Evolutionary conservation across 108 stramenopile species (phyloP).

Genomic region (Skeletonema tropicum): DNA sequence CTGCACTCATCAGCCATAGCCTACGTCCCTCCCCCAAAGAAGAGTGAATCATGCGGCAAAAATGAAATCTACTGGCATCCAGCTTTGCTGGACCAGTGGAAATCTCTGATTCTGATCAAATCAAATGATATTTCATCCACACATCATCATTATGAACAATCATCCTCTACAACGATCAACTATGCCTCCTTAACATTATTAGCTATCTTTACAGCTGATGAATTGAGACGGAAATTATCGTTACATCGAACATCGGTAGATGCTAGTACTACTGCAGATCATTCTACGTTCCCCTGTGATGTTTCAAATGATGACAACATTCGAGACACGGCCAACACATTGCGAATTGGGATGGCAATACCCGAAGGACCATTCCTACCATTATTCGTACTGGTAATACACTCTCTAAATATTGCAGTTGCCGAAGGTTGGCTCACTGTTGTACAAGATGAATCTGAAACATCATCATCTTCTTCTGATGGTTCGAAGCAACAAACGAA

Average conservation of each 20-base stretch:
- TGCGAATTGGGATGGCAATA: conserved; percentile 69
- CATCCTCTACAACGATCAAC: conserved; percentile 4
- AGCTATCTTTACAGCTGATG: conserved; percentile 2
- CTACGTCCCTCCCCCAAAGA: background rate
- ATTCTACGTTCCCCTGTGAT: background rate
- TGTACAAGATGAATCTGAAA: background rate
- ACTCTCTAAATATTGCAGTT: conserved; percentile 57
- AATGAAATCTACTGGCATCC: conserved; percentile 17
- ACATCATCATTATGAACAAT: background rate
- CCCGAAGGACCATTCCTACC: conserved; percentile 86
- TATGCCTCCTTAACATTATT: conserved; percentile 19
- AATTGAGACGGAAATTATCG: conserved; percentile 8
- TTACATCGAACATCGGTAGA: background rate
- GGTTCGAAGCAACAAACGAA: background rate
- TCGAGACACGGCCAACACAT: background rate
- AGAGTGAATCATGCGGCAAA: background rate
- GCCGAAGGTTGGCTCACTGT: conserved; percentile 9
- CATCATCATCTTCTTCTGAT: background rate
- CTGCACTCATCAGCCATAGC: background rate
- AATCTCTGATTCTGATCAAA: background rate
- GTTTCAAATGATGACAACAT: background rate
- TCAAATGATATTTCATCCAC: background rate
- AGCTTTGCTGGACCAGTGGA: conserved; percentile 18
- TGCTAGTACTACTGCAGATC: background rate
- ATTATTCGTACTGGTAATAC: conserved; percentile 66